Evolutionary conservation across 225 moss, liverwort and hornwort species (phyloP), one percentile per base, ranked within the genome.

Genomic region (Pseudisothecium myosuroides): DNA sequence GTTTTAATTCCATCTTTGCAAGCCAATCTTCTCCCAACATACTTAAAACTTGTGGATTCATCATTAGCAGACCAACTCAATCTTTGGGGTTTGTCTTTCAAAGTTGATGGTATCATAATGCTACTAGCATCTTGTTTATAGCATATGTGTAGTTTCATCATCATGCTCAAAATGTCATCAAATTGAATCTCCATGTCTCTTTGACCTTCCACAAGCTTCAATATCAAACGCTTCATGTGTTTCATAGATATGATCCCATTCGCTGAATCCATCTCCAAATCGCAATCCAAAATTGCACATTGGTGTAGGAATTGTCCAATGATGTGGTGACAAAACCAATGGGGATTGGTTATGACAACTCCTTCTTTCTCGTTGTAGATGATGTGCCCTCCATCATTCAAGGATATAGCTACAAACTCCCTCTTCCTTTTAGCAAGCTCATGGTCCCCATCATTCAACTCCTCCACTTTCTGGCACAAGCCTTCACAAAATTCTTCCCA

Each of bases 261-360:
- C 34, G 34, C 4, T 0, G 5, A 76, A 52, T 52, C 34, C 50
- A 76, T 32, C 5, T 76, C 14, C 11, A 52, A 76, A 1, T 52
- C 5, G 0, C 1, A 0, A 76, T 76, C 1, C 1, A n/a, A n/a
- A n/a, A n/a, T 2, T 1, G 1, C 32, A 34, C 76, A 52, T 52
- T 52, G 52, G 76, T 52, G 3, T 34, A 76, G 14, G 14, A 76
- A 76, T 34, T 76, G 8, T 8, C 76, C 52, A 50, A 52, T 34
- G 14, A 76, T 76, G 52, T 76, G 8, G 22, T 76, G 34, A 34
- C 52, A 76, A 76, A 76, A 76, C 76, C 50, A 76, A 21, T 76
- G 50, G 7, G 34, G 50, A 13, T 76, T 76, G 12, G 76, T 76
- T 21, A 34, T 50, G 34, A 76, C 13, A 50, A 21, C 9, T 22